Percentiles rank a stretch among this genome's conserved stretches.
Conservation (phyloP, 2,329 filamentous ascomycete species). For the Pochonia chlamydosporia region DNA sequence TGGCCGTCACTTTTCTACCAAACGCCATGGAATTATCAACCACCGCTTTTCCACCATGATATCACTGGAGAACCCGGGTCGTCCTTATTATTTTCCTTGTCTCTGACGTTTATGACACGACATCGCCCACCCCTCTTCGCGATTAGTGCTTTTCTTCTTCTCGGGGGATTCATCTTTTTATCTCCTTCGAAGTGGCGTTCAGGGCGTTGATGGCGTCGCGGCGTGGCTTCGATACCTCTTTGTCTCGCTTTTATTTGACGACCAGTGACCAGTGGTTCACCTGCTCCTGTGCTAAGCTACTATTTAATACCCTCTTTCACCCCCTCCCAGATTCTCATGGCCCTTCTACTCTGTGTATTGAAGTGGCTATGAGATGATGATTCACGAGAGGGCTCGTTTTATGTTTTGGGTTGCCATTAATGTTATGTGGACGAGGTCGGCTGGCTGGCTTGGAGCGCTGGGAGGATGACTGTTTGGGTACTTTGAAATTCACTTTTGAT, state of each 20-base stretch:
- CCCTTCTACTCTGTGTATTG: too few species aligned
- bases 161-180: not conserved
- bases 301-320: not conserved
- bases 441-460: too few species aligned
- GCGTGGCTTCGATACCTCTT: conserved; percentile 24
- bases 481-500: too few species aligned
- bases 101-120: not conserved
- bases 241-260: conserved; percentile 3
- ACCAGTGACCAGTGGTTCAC: not conserved
- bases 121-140: not conserved
- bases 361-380: too few species aligned
- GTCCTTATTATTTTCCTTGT: not conserved
- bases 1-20: too few species aligned
- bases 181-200: conserved; percentile 19
- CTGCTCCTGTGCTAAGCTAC: not conserved
- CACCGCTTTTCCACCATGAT: too few species aligned
- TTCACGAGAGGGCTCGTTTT: too few species aligned
- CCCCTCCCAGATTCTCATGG: not conserved
- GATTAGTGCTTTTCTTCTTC: conserved; percentile 5
- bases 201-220: conserved; percentile 23
- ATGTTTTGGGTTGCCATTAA: too few species aligned
- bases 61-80: too few species aligned
- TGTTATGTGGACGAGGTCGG: too few species aligned
- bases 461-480: too few species aligned
- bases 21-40: too few species aligned